Percentiles rank a stretch among this genome's conserved stretches.
Conservation (phyloP, 2,329 filamentous ascomycete genomes). For the Didymellaceae sp. region DNA sequence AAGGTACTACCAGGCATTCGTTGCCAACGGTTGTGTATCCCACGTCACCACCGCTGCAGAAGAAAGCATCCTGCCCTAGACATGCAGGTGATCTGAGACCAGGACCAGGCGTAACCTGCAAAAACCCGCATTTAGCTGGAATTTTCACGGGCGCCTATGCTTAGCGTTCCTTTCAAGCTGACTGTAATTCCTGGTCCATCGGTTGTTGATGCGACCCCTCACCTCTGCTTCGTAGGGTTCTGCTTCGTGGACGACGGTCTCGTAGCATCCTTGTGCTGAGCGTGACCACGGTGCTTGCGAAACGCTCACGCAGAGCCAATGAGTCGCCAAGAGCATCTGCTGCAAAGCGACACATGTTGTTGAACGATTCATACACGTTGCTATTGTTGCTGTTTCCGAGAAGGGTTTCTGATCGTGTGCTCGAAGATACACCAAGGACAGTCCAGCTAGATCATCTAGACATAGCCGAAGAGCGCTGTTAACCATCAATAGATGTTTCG, state of each 20-base stretch:
- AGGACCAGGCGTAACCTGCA: slow-evolving; percentile 4
- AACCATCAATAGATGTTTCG: too few relatives aligned
- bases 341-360: too few relatives aligned
- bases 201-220: slow-evolving; percentile 1
- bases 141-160: neutral
- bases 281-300: too few relatives aligned
- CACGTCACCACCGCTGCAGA: slow-evolving; percentile 12
- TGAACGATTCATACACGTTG: too few relatives aligned
- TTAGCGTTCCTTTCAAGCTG: neutral
- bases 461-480: too few relatives aligned
- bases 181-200: neutral
- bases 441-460: too few relatives aligned
- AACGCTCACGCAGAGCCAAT: too few relatives aligned
- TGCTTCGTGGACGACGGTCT: neutral
- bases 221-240: slow-evolving; percentile 1
- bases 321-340: too few relatives aligned
- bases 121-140: neutral
- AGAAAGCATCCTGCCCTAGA: slow-evolving; percentile 11
- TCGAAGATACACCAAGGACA: too few relatives aligned
- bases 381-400: too few relatives aligned
- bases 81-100: slow-evolving; percentile 13
- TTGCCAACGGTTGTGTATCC: neutral
- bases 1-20: slow-evolving; percentile 1
- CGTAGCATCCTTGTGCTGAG: neutral
- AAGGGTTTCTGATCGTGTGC: too few relatives aligned